Base-by-base conservation (phyloP, 2,329 filamentous ascomycete genomes). In the Sphaerostilbella broomeana region DNA sequence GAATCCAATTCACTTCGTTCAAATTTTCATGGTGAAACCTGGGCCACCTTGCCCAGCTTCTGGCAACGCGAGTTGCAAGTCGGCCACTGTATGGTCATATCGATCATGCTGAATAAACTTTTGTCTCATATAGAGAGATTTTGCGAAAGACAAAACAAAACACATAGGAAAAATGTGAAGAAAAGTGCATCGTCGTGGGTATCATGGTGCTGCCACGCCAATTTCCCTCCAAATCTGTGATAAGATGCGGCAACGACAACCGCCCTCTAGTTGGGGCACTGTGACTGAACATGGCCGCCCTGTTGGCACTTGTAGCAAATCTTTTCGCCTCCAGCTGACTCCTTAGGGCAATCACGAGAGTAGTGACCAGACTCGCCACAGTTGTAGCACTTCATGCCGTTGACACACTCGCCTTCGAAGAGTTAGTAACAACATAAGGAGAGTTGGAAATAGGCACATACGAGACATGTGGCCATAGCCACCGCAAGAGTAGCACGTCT, bases 341-440 rank as follows among this genome's bases (percentile, higher is more conserved):
- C 90, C 63, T 90, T 89, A 56, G 89, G 84, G 77, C 92, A 98
- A 68, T 98, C 92, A 51, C 90, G 85, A 51, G 86, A 94, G 64
- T 95, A 80, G 69, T 97, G 90, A 47, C 92, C 90, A 54, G 90
- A 84, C 73, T 95, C 88, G 59, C 78, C 78, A 54, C 92, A 97
- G 80, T 95, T 95, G 81, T 97, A 98, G 83, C 92, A 98, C 77
- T 97, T 97, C 75, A 94, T 90, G 58, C 92, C 92, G 67, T 97
- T 94, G 56, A 90, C 94, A 70, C 92, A 98, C 70, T 97, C 92
- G 54, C 77, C 76, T 79, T 42, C 15, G 35, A n/a, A 13, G 34
- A 35, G 33, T 57, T 49, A 57, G 54, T 29, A n/a, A n/a, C 17
- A n/a, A 5, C 6, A 10, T 3, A 10, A 4, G 4, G 21, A 21